Conservation (phyloP, 768 basidiomycete species). For the Guyanaporus albipodus region DNA sequence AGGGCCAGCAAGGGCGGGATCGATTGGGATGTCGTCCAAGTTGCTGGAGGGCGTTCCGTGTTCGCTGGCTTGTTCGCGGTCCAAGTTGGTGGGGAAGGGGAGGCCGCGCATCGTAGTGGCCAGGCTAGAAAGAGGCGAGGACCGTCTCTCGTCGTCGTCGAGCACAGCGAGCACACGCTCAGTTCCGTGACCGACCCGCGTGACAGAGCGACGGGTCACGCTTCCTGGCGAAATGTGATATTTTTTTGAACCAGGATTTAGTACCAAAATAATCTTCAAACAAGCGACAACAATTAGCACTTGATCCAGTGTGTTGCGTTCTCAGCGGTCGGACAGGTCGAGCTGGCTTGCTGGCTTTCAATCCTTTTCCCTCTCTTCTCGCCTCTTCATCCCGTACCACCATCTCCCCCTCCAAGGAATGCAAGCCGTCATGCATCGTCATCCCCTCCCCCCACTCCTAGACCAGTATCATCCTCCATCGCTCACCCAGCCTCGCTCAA, state of each 20-base stretch:
- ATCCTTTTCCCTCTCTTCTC: conserved; percentile 24
- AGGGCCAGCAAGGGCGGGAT: conserved; percentile 77
- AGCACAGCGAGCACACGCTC: conserved; percentile 34
- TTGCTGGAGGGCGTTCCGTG: conserved; percentile 55
- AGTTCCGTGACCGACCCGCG: conserved; percentile 30
- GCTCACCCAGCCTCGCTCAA: conserved; percentile 38
- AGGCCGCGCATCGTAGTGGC: conserved; percentile 66
- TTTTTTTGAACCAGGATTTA: not conserved
- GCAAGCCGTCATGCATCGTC: conserved; percentile 68
- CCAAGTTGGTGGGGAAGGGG: conserved; percentile 44
- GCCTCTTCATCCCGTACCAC: conserved; percentile 26
- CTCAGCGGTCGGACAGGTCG: conserved; percentile 29
- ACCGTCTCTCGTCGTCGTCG: too few species aligned
- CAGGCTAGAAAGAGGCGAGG: too few species aligned
- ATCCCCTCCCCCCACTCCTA: conserved; percentile 56
- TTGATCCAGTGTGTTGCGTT: conserved; percentile 33
- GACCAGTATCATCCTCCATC: conserved; percentile 65
- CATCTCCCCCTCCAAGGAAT: conserved; percentile 61
- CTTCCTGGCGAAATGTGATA: conserved; percentile 23
- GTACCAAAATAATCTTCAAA: conserved; percentile 27
- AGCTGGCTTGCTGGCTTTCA: conserved; percentile 37
- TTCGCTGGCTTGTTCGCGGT: conserved; percentile 58
- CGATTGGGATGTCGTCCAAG: conserved; percentile 71
- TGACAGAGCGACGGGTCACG: conserved; percentile 30
- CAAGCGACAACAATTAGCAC: conserved; percentile 27